Percentiles rank a stretch among this genome's conserved stretches.
Conservation (phyloP, 108 stramenopile genomes). For the Fistulifera pelliculosa region DNA sequence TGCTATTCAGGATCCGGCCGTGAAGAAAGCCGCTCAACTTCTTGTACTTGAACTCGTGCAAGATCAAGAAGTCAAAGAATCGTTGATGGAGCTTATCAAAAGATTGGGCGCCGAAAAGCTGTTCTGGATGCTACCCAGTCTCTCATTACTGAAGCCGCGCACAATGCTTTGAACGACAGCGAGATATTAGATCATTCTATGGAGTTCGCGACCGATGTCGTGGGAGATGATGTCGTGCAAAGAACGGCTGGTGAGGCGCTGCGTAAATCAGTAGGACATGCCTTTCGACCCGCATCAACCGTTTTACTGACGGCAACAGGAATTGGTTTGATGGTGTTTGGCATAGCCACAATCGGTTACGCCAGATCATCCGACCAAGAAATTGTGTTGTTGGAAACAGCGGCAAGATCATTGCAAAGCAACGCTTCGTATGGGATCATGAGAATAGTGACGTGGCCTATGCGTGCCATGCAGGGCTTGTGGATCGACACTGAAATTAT, state of each 20-base stretch:
- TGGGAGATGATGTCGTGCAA: conserved; percentile 83
- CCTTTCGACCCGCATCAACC: conserved; percentile 49
- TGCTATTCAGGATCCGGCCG: conserved; percentile 59
- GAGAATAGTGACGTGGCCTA: conserved; percentile 5
- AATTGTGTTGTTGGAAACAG: conserved; percentile 12
- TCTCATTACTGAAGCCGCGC: conserved; percentile 63
- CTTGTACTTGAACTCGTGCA: conserved; percentile 53
- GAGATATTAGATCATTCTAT: conserved; percentile 84
- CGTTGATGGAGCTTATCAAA: conserved; percentile 51
- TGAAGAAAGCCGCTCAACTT: conserved; percentile 47
- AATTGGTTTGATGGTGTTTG: conserved; percentile 15
- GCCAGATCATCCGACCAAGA: conserved; percentile 19
- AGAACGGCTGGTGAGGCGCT: conserved; percentile 77
- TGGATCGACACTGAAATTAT: no score
- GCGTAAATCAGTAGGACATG: conserved; percentile 74
- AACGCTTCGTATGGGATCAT: conserved; percentile 6
- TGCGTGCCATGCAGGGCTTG: background rate
- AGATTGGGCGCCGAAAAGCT: conserved; percentile 56
- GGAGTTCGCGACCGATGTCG: conserved; percentile 85
- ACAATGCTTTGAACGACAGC: conserved; percentile 75
- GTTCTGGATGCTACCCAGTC: conserved; percentile 50
- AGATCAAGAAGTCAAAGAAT: conserved; percentile 66
- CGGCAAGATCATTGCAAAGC: conserved; percentile 9
- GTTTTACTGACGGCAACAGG: conserved; percentile 12
- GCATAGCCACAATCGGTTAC: conserved; percentile 11